Evolutionary conservation across 2,329 filamentous ascomycete genomes (phyloP).

Genomic region (Aureobasidium sp.): DNA sequence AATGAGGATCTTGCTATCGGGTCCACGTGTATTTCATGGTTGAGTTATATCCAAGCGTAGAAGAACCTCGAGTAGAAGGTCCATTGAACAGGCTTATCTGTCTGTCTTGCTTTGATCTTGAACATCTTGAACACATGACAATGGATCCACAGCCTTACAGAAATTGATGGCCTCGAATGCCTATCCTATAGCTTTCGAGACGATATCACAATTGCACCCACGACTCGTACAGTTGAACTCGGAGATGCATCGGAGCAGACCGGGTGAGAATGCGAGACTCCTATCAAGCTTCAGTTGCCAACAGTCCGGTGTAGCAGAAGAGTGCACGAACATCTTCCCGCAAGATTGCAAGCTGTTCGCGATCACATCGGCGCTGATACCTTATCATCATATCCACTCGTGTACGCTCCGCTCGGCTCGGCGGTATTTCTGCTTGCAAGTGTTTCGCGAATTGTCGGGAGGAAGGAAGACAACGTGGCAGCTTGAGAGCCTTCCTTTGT

Average conservation of each 20-base stretch:
- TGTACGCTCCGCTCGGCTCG: background rate
- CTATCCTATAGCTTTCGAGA: background rate
- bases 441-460: background rate
- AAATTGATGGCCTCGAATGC: background rate
- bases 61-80: background rate
- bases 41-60: background rate
- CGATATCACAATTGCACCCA: background rate
- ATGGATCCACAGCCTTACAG: background rate
- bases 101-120: no score
- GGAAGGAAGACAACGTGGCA: constrained; percentile 1
- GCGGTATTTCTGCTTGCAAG: background rate
- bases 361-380: background rate
- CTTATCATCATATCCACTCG: background rate
- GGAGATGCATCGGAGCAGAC: background rate
- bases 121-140: background rate
- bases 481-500: background rate
- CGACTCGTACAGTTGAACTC: background rate
- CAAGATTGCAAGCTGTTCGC: background rate
- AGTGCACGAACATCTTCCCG: background rate
- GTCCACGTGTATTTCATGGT: background rate
- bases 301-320: constrained; percentile 4
- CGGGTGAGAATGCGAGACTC: background rate
- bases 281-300: constrained; percentile 7
- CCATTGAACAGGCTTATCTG: no score
- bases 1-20: no score